A percentile compares a stretch with the other conserved stretches of the same genome.
These are phyloP conservation scores for Myriangium duriaei DNA, from an alignment of 2,329 filamentous ascomycete genomes.

Conservation along the genomic window DNA sequence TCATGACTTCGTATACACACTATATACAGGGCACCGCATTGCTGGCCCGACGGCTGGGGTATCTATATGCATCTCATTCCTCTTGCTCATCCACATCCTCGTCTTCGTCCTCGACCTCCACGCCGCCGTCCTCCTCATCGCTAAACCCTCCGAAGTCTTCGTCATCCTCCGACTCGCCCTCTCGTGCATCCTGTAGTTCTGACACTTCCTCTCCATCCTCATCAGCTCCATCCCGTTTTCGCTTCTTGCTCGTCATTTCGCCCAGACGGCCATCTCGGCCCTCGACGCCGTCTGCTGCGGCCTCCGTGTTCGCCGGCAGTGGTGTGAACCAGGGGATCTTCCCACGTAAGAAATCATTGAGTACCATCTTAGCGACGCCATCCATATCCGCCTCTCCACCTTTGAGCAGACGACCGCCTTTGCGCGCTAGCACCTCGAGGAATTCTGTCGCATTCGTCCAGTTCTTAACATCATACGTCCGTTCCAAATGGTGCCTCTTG, in stretches of 20 bases:
- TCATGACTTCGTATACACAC: neutral
- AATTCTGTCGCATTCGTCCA: conserved; percentile 71
- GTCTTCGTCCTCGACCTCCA: neutral
- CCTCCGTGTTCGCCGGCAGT: conserved; percentile 49
- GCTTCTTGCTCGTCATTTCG: conserved; percentile 61
- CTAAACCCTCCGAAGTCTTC: conserved; percentile 18
- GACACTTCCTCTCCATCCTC: conserved; percentile 2
- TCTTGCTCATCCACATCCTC: neutral
- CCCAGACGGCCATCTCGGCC: conserved; percentile 68
- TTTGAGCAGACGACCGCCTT: conserved; percentile 72
- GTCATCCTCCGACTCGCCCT: conserved; percentile 39
- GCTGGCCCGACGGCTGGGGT: no score
- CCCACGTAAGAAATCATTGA: conserved; percentile 91
- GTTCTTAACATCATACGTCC: conserved; percentile 79
- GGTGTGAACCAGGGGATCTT: conserved; percentile 95
- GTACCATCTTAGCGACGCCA: conserved; percentile 88
- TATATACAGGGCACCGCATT: no score
- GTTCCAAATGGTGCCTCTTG: conserved; percentile 76
- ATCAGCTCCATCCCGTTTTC: conserved; percentile 44
- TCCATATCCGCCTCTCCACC: conserved; percentile 93
- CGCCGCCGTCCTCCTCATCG: conserved; percentile 17
- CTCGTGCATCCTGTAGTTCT: conserved; percentile 23
- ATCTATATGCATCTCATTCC: neutral
- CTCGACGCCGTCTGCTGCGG: conserved; percentile 39
- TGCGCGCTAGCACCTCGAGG: conserved; percentile 73